Evolutionary conservation across 805 yeast genomes (phyloP), one percentile per base, ranked within the genome.

Genomic region (Yarrowia deformans): DNA sequence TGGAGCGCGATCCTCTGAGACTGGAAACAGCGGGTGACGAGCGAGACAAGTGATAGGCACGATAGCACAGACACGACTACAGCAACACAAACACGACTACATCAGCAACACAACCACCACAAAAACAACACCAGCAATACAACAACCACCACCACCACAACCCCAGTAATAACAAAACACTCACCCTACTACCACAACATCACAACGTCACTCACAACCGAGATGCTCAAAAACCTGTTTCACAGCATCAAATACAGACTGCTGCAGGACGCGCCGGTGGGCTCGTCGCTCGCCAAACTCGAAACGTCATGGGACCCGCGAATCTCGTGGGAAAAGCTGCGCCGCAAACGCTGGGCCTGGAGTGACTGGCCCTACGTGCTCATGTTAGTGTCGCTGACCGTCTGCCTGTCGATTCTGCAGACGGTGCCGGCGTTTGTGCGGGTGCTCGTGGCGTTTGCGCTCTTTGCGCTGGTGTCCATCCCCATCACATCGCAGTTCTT

Each of bases 401-500:
- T 71, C 81, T 88, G 75, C 71, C 84, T 80, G 69, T 71, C 74
- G 60, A 74, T 82, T 54, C 72, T 78, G 46, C 72, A 74, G 29
- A 71, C 71, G 37, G 81, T 82, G n/a, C 73, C 77, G 1, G 69
- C 75, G 23, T 54, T 77, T 19, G 68, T 74, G 34, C 75, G 72
- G 69, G 75, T 71, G 70, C 76, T 78, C 49, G 80, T 81, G 60
- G 83, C 83, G 12, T 73, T 79, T 14, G 73, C 84, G 32, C 80
- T 85, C 48, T 78, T 83, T 43, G 69, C 81, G 23, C 73, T 84
- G 12, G 81, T 90, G 71, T 79, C 90, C 64, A 75, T 93, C 14
- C 98, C 98, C 8, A 78, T 90, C 54, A 87, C 95, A 1, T 84
- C 90, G 8, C 98, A 94, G 78, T 92, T 93, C 77, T 91, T 91